Evolutionary conservation across 2,329 filamentous ascomycete genomes (phyloP), one percentile per base, ranked within the genome.

Genomic region (Fusarium nisikadoi): DNA sequence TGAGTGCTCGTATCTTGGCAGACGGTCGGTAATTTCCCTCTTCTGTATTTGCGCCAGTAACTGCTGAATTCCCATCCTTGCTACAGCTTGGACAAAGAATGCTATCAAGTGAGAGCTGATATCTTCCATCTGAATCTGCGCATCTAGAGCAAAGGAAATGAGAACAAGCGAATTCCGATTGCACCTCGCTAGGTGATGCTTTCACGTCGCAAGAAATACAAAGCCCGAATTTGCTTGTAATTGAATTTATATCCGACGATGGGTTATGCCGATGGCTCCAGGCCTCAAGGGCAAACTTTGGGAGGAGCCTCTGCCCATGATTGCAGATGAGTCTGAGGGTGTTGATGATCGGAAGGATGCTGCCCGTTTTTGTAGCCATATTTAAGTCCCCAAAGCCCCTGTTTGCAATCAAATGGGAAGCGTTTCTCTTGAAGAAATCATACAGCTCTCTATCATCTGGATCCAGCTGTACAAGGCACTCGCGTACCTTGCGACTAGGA

Each of bases 211-310:
- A 55, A 42, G 27, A 55, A 2, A 42, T 11, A 6, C 52, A 42
- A 0, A 55, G 36, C 0, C 36, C 27, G 2, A 8, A 16, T 0
- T 57, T 31, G 2, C n/a, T n/a, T n/a, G n/a, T n/a, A n/a, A n/a
- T n/a, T n/a, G n/a, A n/a, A n/a, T n/a, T n/a, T n/a, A n/a, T n/a
- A n/a, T n/a, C n/a, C n/a, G n/a, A n/a, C n/a, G n/a, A n/a, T n/a
- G n/a, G n/a, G n/a, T n/a, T n/a, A n/a, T n/a, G n/a, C n/a, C n/a
- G n/a, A n/a, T n/a, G 6, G 3, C 2, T 4, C 42, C 42, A 47
- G 9, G 31, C 31, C 4, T 29, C 16, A 6, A 47, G 9, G 2
- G 54, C 31, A 19, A 46, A 56, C 0, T 2, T 1, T 0, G 54
- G 54, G 10, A 57, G 54, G 5, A 57, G 54, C 0, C 7, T 23